Conservation (phyloP, 2,329 filamentous ascomycete genomes). For the Calonectria henricotiae region DNA sequence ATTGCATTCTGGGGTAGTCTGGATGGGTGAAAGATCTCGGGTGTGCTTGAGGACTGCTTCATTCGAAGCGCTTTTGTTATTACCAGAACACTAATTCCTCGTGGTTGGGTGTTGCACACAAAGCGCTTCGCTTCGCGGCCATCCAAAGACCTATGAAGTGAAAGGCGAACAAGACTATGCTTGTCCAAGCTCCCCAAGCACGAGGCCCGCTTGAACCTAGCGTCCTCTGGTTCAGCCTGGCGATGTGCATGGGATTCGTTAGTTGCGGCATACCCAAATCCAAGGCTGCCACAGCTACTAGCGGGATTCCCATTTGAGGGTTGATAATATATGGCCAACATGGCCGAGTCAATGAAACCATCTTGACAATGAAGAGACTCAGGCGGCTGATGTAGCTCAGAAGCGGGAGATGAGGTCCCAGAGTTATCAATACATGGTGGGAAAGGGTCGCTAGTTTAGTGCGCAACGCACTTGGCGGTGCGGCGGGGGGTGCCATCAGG, state of each 20-base stretch:
- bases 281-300: constrained; percentile 79
- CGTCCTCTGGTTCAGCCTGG: constrained; percentile 39
- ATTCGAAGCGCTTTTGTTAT: neutral
- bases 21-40: neutral
- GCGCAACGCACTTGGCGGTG: constrained; percentile 54
- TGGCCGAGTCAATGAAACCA: constrained; percentile 75
- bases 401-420: constrained; percentile 54
- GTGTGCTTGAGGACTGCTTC: neutral
- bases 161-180: constrained; percentile 54
- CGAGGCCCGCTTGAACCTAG: constrained; percentile 41
- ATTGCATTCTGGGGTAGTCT: neutral
- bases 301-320: constrained; percentile 75
- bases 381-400: constrained; percentile 66
- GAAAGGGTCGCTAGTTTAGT: constrained; percentile 57
- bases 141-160: constrained; percentile 59
- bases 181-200: constrained; percentile 55
- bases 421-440: constrained; percentile 52
- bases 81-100: constrained; percentile 56
- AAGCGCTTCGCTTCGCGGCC: constrained; percentile 54
- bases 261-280: constrained; percentile 69
- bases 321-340: constrained; percentile 83
- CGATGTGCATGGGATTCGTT: constrained; percentile 30
- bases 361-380: constrained; percentile 78
- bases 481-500: constrained; percentile 67
- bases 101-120: constrained; percentile 54